Conservation (phyloP, 352 stramenopile genomes). For the Thalassiosira pacifica region DNA sequence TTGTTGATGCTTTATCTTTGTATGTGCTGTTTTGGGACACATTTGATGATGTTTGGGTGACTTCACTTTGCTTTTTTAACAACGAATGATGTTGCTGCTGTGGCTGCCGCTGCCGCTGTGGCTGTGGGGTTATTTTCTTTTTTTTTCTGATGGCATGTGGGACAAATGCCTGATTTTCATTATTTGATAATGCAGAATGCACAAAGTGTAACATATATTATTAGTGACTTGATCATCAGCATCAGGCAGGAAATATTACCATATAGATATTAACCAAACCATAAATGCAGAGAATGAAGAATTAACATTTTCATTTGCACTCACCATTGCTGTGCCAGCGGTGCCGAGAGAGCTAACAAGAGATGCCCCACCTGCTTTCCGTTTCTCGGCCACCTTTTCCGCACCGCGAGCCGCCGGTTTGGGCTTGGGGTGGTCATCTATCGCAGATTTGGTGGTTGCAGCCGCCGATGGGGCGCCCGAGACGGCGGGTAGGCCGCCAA, state of each 20-base stretch:
- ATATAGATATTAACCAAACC: no score
- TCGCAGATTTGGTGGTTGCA: not conserved
- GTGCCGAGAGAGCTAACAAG: slow-evolving; percentile 64
- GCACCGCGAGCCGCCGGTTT: not conserved
- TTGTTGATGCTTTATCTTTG: not conserved
- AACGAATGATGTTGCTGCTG: not conserved
- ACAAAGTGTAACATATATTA: no score
- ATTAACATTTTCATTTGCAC: not conserved
- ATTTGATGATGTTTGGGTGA: not conserved
- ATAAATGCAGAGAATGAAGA: no score
- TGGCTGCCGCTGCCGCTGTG: not conserved
- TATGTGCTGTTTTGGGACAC: not conserved
- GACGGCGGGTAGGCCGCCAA: slow-evolving; percentile 15
- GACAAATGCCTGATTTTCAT: slow-evolving; percentile 60
- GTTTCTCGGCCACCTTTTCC: slow-evolving; percentile 6
- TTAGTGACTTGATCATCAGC: no score
- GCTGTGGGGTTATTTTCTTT: slow-evolving; percentile 46
- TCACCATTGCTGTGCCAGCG: slow-evolving; percentile 69
- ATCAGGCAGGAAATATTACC: no score
- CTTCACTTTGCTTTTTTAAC: slow-evolving; percentile 4
- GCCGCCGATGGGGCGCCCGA: slow-evolving; percentile 7
- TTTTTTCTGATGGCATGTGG: slow-evolving; percentile 60
- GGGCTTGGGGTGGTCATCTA: not conserved
- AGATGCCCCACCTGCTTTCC: slow-evolving; percentile 17
- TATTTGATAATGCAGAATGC: not conserved